Base-by-base conservation (phyloP, 331 rosid genomes). In the Prunus yedoensis region DNA sequence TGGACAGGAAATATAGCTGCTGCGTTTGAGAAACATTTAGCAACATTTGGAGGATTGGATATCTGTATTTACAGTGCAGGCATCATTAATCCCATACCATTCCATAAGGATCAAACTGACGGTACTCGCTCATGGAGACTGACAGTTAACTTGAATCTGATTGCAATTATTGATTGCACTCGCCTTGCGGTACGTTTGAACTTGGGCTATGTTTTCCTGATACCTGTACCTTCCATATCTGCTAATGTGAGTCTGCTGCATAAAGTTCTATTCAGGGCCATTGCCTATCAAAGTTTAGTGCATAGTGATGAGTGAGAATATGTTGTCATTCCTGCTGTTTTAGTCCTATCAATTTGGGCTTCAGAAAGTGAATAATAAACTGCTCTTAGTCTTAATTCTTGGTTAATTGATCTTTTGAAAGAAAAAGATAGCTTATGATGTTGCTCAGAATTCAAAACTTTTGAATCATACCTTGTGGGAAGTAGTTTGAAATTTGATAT, bases 61-160 rank as follows among this genome's bases (percentile, higher is more conserved):
- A 87, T 94, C 60, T 94, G 99, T 89, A 87, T 94, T 35, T 88
- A 75, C 79, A 65, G 83, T 60, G 99, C 99, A 7, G 99, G 99
- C 77, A 83, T 89, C 28, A 8, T 3, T 74, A 68, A 14, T 80
- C 65, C 76, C 52, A 27, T 80, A 78, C 87, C 88, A 28, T 92
- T 92, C 53, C 20, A 38, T 8, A 66, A 77, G 84, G 97, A 94
- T 83, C 78, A 84, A 83, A 87, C 92, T 1, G 95, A 94, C 75
- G 99, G 97, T 66, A 75, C 85, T 78, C 80, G 1, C 56, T 68
- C 97, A 35, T 94, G 99, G 99, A 92, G 89, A 76, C 73, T 46
- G 54, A 17, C 90, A 62, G 35, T 92, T 63, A 62, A 90, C 59
- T 93, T 94, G 79, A 92, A 94, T 77, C 86, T 94, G 18, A 54